Percentiles rank a stretch among this genome's conserved stretches.
Evolutionary conservation across 1,139 yeast species (phyloP).

Genomic region (Pichia kudriavzevii): DNA sequence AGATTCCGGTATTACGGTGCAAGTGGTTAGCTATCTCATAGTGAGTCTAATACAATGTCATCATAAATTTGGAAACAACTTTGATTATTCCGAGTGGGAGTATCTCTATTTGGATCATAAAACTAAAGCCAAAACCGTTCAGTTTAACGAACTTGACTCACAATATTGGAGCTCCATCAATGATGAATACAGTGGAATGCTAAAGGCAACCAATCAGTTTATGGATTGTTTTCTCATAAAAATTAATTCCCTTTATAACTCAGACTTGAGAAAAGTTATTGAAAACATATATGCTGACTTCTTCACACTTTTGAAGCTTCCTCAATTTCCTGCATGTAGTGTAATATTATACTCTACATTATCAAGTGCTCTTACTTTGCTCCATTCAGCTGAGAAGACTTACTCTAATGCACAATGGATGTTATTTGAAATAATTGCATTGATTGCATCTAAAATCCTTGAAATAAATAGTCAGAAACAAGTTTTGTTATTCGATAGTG

Average conservation of each 20-base stretch:
- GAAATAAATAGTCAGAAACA: no score
- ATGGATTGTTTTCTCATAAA: slow-evolving; percentile 35
- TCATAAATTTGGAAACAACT: slow-evolving; percentile 25
- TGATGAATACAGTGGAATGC: slow-evolving; percentile 9
- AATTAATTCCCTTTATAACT: slow-evolving; percentile 33
- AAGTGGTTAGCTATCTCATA: slow-evolving; percentile 39
- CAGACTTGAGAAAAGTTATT: slow-evolving; percentile 35
- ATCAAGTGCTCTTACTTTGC: slow-evolving; percentile 15
- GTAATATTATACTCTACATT: slow-evolving; percentile 30
- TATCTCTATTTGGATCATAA: slow-evolving; percentile 9
- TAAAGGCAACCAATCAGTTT: slow-evolving; percentile 29
- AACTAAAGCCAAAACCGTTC: slow-evolving; percentile 11
- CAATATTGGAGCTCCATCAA: slow-evolving; percentile 12
- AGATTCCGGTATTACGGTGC: slow-evolving; percentile 41
- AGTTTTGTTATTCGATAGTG: no score
- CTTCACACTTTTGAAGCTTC: slow-evolving; percentile 37
- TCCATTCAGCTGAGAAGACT: slow-evolving; percentile 23
- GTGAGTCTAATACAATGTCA: slow-evolving; percentile 40
- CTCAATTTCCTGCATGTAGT: slow-evolving; percentile 53
- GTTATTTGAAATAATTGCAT: slow-evolving; percentile 49
- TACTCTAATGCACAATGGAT: slow-evolving; percentile 40
- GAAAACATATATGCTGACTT: slow-evolving; percentile 54
- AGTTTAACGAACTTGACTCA: slow-evolving; percentile 12
- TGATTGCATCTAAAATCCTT: slow-evolving; percentile 44
- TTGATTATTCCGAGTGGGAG: slow-evolving; percentile 22